phyloP scores from a whole-genome alignment of 2,329 filamentous ascomycete species.

The Bipolaris sorokiniana region DNA sequence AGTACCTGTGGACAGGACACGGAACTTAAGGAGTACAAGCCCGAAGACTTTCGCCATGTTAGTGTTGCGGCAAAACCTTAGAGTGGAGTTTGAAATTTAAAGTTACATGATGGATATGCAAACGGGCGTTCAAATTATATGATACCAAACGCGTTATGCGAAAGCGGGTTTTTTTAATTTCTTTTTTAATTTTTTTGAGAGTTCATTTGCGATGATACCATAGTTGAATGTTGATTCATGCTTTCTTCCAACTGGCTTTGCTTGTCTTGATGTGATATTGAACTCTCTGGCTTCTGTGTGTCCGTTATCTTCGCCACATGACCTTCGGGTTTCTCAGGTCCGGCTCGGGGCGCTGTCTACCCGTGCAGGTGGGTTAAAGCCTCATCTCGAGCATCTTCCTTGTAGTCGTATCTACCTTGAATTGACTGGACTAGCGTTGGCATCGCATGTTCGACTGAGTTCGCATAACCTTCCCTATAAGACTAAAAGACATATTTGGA shows the following conservation, averaged over 20 bases:
- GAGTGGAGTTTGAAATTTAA: background rate
- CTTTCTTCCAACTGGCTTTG: background rate
- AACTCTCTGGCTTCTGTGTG: too few species aligned
- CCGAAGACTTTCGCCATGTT: constrained; percentile 31
- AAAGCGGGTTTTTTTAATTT: constrained; percentile 9
- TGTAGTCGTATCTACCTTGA: too few species aligned
- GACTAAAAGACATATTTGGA: background rate
- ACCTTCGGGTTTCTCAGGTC: background rate
- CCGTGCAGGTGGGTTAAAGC: too few species aligned
- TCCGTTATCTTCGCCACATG: background rate
- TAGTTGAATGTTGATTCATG: constrained; percentile 4
- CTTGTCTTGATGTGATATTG: background rate
- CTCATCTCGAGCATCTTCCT: too few species aligned
- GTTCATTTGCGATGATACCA: constrained; percentile 16
- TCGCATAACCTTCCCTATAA: too few species aligned
- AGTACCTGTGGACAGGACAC: constrained; percentile 9
- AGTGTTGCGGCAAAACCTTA: constrained; percentile 11
- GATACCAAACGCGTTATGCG: constrained; percentile 28
- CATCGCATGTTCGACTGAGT: too few species aligned
- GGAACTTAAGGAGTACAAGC: constrained; percentile 30
- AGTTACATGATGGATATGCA: background rate
- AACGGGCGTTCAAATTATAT: constrained; percentile 1
- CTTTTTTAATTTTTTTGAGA: background rate
- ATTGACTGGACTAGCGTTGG: too few species aligned
- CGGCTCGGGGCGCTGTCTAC: background rate